Evolutionary conservation across 305 asterid species (phyloP), one percentile per base, ranked within the genome.

Genomic region (Rubia peregrina): DNA sequence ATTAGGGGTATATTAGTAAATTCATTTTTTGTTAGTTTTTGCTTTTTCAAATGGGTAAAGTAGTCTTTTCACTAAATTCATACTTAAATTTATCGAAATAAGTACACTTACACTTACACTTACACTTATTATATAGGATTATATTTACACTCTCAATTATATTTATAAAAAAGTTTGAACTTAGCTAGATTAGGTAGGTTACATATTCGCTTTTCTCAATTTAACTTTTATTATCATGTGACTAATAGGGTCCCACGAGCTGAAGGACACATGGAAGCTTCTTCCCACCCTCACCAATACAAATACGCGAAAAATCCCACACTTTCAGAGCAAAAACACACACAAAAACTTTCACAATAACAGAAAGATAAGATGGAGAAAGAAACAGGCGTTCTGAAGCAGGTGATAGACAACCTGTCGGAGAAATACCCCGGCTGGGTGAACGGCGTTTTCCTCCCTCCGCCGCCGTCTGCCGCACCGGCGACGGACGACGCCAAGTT

Each of bases 391-490:
- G 19, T 65, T 48, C 26, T 65, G 69, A 65, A 42, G 69, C 38
- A 41, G 24, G 55, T 65, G 53, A 21, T 42, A 9, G 69, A 65
- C 10, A 65, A 65, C 19, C 48, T 65, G n/a, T 65, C 56, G 7
- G 69, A 5, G 16, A 13, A 43, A 65, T 42, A 65, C 8, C 69
- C 69, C 13, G 30, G 36, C 16, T 64, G 68, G 68, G 48, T 41
- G 16, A 19, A 41, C 56, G 46, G 48, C 6, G 10, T 11, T 16
- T 42, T 65, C 48, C 38, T 49, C 0, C 36, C 49, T 3, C 67
- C 66, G 17, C 43, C 67, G 1, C 11, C 68, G 2, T n/a, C 68
- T 7, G 68, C 51, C 12, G 36, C 59, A 4, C 24, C 67, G 0
- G 24, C 68, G n/a, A 5, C 49, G 13, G 68, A 16, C 6, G 68